Percentiles rank a stretch among this genome's conserved stretches.
These are phyloP conservation scores for Protostelium mycophagum DNA, from an alignment of 78 protist species.

Conservation along the genomic window DNA sequence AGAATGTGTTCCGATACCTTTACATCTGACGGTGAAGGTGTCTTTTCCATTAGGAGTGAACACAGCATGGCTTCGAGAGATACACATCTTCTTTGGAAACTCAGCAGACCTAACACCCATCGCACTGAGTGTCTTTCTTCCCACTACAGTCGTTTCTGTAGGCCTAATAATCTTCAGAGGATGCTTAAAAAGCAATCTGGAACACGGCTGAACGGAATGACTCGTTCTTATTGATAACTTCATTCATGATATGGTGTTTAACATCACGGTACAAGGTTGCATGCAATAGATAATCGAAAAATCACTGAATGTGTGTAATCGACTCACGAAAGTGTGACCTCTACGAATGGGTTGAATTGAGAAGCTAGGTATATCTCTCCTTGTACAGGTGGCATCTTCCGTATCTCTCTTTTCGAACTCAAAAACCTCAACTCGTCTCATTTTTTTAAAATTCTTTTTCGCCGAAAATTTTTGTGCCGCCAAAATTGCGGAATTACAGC, in stretches of 20 bases:
- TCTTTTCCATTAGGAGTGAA: neutral
- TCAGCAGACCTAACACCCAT: neutral
- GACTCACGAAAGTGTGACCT: neutral
- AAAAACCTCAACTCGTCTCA: too few species aligned
- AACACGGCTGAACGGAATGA: too few species aligned
- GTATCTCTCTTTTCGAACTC: too few species aligned
- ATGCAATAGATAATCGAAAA: neutral
- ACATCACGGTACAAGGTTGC: neutral
- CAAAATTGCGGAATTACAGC: too few species aligned
- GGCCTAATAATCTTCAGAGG: neutral
- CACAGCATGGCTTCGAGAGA: neutral
- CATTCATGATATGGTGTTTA: neutral
- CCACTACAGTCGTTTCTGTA: neutral
- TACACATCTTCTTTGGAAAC: neutral
- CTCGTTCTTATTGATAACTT: too few species aligned
- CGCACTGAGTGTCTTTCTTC: neutral
- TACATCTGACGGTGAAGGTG: neutral
- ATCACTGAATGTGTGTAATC: too few species aligned
- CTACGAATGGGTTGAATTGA: neutral
- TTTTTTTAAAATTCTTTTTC: too few species aligned
- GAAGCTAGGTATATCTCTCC: neutral
- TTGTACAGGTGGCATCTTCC: neutral
- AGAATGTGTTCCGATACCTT: too few species aligned
- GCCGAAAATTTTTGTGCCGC: too few species aligned
- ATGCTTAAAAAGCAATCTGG: neutral